Conservation (phyloP, 2,329 filamentous ascomycete genomes). For the Pseudogymnoascus sp. region DNA sequence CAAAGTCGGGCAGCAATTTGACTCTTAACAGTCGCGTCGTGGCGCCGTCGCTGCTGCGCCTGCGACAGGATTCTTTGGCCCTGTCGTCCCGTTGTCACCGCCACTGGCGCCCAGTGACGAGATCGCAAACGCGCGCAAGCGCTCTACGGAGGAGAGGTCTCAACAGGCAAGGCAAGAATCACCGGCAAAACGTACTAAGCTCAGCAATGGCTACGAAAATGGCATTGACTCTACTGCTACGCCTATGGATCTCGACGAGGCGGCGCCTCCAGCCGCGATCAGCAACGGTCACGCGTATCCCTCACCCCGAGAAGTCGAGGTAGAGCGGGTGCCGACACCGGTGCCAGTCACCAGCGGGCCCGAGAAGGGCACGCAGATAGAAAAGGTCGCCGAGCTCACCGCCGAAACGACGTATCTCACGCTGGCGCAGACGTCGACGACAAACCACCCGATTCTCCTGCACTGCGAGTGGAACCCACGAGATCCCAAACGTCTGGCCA, state of each 20-base stretch:
- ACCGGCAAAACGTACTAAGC: conserved; percentile 46
- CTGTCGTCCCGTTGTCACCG: conserved; percentile 22
- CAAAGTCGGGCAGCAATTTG: not conserved
- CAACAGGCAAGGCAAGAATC: conserved; percentile 45
- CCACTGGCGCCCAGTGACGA: conserved; percentile 19
- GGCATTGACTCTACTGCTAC: conserved; percentile 38
- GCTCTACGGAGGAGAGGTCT: conserved; percentile 23
- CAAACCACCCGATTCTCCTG: conserved; percentile 51
- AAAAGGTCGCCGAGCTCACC: conserved; percentile 53
- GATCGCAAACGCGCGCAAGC: conserved; percentile 24
- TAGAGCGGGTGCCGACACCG: conserved; percentile 45
- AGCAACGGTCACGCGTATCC: conserved; percentile 52
- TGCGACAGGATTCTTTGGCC: conserved; percentile 26
- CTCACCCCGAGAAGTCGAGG: conserved; percentile 47
- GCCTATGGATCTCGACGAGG: conserved; percentile 52
- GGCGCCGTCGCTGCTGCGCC: conserved; percentile 14
- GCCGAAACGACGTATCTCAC: conserved; percentile 53
- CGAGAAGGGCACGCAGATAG: conserved; percentile 55
- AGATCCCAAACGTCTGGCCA: conserved; percentile 56
- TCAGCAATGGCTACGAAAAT: conserved; percentile 55
- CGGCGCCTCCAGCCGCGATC: conserved; percentile 20
- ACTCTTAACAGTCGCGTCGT: conserved; percentile 14
- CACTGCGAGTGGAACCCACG: conserved; percentile 61
- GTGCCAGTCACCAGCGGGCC: conserved; percentile 50
- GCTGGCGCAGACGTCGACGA: conserved; percentile 33